Evolutionary conservation across 192 early-diverging fungal genomes (phyloP).

Genomic region (Coemansia sp.): DNA sequence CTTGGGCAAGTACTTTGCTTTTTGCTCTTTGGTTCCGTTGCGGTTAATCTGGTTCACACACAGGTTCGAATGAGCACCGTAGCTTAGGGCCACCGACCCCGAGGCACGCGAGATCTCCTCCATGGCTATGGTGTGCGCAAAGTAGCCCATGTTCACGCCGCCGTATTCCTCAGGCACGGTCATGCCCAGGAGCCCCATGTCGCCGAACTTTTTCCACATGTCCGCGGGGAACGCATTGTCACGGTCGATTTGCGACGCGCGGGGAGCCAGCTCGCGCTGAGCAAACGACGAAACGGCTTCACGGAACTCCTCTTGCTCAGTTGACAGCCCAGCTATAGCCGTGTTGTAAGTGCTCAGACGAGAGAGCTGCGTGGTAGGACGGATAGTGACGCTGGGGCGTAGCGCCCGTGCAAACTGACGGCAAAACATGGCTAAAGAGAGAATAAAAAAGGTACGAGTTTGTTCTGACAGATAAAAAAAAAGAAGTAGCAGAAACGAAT

Average conservation of each 20-base stretch:
- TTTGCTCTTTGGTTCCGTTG: conserved; percentile 86
- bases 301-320: conserved; percentile 75
- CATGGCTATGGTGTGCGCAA: conserved; percentile 90
- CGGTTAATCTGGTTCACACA: conserved; percentile 96
- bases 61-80: conserved; percentile 96
- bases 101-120: conserved; percentile 91
- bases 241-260: conserved; percentile 81
- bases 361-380: not conserved
- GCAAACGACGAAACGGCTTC: conserved; percentile 75
- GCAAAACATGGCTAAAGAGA: conserved; percentile 1
- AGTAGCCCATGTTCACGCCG: conserved; percentile 86
- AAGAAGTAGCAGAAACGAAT: not conserved
- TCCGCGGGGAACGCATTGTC: conserved; percentile 90
- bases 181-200: conserved; percentile 93
- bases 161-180: conserved; percentile 88
- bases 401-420: conserved; percentile 8
- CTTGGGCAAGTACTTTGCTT: conserved; percentile 87
- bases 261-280: conserved; percentile 78
- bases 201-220: conserved; percentile 97
- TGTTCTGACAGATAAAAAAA: not conserved
- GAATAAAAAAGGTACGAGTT: not conserved
- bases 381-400: not conserved
- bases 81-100: conserved; percentile 87
- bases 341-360: conserved; percentile 67
- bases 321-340: conserved; percentile 74